phyloP scores from a whole-genome alignment of 225 moss, liverwort and hornwort genomes.

The Asterella californica region DNA sequence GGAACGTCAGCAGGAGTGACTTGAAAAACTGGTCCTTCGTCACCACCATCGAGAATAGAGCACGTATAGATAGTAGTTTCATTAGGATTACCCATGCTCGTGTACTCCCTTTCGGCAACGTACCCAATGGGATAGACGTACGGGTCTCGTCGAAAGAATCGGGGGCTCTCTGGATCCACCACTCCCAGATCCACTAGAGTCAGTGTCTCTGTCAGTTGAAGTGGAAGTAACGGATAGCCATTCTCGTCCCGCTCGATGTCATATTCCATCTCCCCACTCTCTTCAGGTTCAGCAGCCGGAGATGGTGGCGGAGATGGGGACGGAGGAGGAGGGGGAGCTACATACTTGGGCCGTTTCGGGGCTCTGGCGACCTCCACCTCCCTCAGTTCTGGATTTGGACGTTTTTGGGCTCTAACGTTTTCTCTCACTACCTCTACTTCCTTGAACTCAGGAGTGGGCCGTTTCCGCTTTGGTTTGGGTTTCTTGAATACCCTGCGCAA shows the following conservation, averaged over 20 bases:
- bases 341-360: conserved; percentile 69
- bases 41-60: conserved; percentile 53
- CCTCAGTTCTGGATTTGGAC: conserved; percentile 1
- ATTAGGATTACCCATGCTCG: conserved; percentile 65
- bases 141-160: conserved; percentile 59
- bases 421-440: conserved; percentile 5
- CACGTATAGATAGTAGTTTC: conserved; percentile 65
- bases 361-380: conserved; percentile 21
- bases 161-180: conserved; percentile 69
- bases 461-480: conserved; percentile 45
- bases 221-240: conserved; percentile 67
- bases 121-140: conserved; percentile 68
- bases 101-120: conserved; percentile 65
- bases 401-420: conserved; percentile 22
- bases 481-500: conserved; percentile 63
- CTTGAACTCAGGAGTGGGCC: conserved; percentile 8
- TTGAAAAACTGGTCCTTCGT: conserved; percentile 67
- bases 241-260: conserved; percentile 26
- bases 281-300: conserved; percentile 55
- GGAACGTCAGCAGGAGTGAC: conserved; percentile 62
- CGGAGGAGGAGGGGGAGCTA: conserved; percentile 19
- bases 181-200: conserved; percentile 57
- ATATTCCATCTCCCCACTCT: conserved; percentile 35
- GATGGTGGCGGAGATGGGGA: conserved; percentile 6
- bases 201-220: conserved; percentile 62